These are phyloP conservation scores for Salix koriyanagi DNA, from an alignment of 345 rosid species.

Conservation along the genomic window DNA sequence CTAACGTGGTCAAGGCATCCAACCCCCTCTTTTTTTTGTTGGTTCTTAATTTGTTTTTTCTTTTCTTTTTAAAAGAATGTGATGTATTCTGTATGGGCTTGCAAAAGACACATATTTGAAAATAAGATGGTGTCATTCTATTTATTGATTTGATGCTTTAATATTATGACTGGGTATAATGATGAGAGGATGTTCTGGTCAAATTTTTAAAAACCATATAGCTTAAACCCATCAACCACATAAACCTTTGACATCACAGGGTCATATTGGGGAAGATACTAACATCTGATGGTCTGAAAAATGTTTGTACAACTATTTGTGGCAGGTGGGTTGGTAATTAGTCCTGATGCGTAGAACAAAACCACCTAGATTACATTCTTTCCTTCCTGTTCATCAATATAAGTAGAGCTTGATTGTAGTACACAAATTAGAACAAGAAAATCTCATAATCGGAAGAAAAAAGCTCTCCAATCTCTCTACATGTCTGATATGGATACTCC, in stretches of 20 bases:
- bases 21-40: no score
- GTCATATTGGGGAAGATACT: conserved; percentile 88
- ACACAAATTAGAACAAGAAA: background rate
- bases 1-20: no score
- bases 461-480: background rate
- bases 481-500: background rate
- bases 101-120: conserved; percentile 7
- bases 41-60: no score
- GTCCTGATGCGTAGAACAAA: conserved; percentile 30
- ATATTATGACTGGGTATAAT: background rate
- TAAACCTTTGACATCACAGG: conserved; percentile 69
- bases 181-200: background rate
- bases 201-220: background rate
- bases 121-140: background rate
- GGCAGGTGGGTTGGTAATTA: conserved; percentile 97
- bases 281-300: conserved; percentile 83
- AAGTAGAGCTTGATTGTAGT: background rate
- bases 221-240: conserved; percentile 15
- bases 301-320: conserved; percentile 75
- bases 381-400: background rate
- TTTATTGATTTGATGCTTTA: conserved; percentile 7
- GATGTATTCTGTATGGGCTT: background rate
- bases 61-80: no score
- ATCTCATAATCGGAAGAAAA: background rate
- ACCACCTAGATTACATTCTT: background rate